These are phyloP conservation scores for Hypomontagnella monticulosa DNA, from an alignment of 495 filamentous ascomycete genomes.

Conservation along the genomic window DNA sequence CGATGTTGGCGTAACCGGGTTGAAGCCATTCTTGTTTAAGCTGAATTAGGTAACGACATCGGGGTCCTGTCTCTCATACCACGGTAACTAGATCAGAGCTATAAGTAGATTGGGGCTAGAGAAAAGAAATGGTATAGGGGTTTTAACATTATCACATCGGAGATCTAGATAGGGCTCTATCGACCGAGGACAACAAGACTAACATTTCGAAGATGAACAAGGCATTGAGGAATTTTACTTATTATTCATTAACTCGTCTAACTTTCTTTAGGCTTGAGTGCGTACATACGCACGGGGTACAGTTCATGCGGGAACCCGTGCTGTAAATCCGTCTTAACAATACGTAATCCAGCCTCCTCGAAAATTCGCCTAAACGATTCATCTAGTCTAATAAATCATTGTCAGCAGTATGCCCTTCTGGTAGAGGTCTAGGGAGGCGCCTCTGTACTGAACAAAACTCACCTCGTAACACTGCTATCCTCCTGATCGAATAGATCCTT, in stretches of 20 bases:
- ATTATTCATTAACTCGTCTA: not conserved
- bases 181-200: not conserved
- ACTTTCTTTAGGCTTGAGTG: constrained; percentile 55
- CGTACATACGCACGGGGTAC: constrained; percentile 77
- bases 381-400: constrained; percentile 62
- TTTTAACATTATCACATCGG: not conserved
- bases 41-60: constrained; percentile 32
- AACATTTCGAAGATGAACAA: not conserved
- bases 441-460: constrained; percentile 8
- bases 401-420: constrained; percentile 1
- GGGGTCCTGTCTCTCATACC: constrained; percentile 3
- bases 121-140: not conserved
- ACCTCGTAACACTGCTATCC: constrained; percentile 83
- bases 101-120: not conserved
- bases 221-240: constrained; percentile 2
- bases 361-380: constrained; percentile 76
- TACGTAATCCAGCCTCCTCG: constrained; percentile 68
- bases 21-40: constrained; percentile 67
- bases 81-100: not conserved
- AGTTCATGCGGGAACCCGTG: constrained; percentile 73
- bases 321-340: constrained; percentile 79
- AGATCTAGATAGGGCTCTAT: not conserved
- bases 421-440: not conserved
- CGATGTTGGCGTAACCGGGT: constrained; percentile 71
- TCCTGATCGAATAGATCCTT: constrained; percentile 77